Base-by-base conservation (phyloP, 164 flowering plant genomes). In the Berberis thunbergii region DNA sequence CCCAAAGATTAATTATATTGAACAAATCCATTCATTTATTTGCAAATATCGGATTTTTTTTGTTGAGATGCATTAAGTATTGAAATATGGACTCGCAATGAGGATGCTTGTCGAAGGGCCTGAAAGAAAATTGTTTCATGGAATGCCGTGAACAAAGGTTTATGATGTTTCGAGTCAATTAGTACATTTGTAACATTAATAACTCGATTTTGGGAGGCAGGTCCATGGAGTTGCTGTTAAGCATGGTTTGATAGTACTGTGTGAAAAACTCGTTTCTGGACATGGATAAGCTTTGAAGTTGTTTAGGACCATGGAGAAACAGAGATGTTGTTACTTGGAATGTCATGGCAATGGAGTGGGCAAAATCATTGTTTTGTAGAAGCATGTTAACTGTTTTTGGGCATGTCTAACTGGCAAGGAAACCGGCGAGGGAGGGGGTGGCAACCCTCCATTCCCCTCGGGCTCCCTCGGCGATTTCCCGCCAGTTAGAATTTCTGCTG, bases 141-240 rank as follows among this genome's bases (percentile, higher is more conserved):
- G 91, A 84, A 84, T 58, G 66, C 89, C 2, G 69, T 86, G 82
- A 77, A 86, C 45, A 84, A 74, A 41, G 89, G 89, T 41, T 80
- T 68, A 45, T 57, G 76, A 66, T 73, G 66, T 75, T 56, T 79
- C 90, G 0, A 81, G 79, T 40, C 62, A 39, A 68, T 86, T 71
- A 80, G 83, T 45, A 79, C 83, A 4, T 80, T 81, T 83, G 81
- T 11, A 78, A 66, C 49, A 41, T 59, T 61, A 78, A 79, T 38
- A 59, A 26, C 62, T 74, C 57, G 62, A 57, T n/a, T 63, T 78
- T 45, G 87, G 89, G 64, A 82, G 56, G 53, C 86, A 79, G 59
- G 78, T 85, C 45, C 89, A 83, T 66, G 83, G 79, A 3, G 43
- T 74, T 13, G 77, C 71, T 53, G 50, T 78, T 38, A 78, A 79